These are phyloP conservation scores for Botrytis paeoniae DNA, from an alignment of 2,329 filamentous ascomycete species.

Conservation along the genomic window DNA sequence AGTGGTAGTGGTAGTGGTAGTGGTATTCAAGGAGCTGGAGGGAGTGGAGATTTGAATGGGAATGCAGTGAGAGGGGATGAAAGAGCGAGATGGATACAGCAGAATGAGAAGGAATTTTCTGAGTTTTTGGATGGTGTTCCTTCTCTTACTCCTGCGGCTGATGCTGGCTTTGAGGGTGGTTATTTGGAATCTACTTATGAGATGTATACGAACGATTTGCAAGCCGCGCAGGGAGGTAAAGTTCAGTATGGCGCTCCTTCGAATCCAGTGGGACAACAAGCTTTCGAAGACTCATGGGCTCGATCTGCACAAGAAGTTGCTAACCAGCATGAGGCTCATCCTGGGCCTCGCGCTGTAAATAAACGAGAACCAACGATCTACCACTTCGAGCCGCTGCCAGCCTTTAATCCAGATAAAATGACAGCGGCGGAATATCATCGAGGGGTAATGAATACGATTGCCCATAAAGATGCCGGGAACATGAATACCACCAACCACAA, in stretches of 20 bases:
- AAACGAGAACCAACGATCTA: neutral
- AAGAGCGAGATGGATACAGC: constrained; percentile 28
- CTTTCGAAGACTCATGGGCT: neutral
- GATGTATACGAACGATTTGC: neutral
- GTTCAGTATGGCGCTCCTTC: neutral
- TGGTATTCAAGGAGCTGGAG: neutral
- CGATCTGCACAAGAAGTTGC: neutral
- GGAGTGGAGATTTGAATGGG: constrained; percentile 20
- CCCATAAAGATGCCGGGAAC: neutral
- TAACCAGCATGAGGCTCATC: neutral
- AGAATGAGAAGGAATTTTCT: constrained; percentile 35
- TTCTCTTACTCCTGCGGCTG: neutral
- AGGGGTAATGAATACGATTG: no score
- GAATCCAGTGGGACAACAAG: neutral
- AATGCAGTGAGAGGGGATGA: constrained; percentile 26
- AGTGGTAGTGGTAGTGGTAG: no score
- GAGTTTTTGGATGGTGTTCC: constrained; percentile 32
- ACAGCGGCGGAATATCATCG: no score
- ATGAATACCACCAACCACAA: no score
- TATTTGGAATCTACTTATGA: neutral
- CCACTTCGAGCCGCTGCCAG: neutral
- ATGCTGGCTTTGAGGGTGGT: constrained; percentile 19
- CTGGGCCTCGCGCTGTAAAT: neutral
- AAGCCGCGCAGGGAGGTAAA: neutral
- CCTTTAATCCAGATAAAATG: neutral